Percentiles rank a stretch among this genome's conserved stretches.
Conservation (phyloP, 2,329 filamentous ascomycete species). For the Colletotrichum brevisporum region DNA sequence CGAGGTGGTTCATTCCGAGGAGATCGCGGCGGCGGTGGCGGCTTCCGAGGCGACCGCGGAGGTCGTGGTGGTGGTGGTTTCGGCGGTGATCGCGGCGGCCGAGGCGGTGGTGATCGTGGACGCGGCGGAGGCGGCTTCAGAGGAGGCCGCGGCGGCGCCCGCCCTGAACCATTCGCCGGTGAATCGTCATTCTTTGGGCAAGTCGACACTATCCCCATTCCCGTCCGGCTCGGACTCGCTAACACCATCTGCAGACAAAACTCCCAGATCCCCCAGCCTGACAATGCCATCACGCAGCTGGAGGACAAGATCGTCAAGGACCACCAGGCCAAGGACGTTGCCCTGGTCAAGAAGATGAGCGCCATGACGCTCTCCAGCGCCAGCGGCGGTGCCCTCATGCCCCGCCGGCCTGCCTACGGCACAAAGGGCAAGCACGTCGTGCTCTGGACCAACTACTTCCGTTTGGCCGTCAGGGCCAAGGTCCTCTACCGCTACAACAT, state of each 20-base stretch:
- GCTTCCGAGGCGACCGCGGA: slow-evolving; percentile 38
- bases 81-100: slow-evolving; percentile 31
- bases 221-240: slow-evolving; percentile 7
- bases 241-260: slow-evolving; percentile 24
- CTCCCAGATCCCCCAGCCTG: slow-evolving; percentile 42
- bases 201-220: slow-evolving; percentile 35
- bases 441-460: slow-evolving; percentile 71
- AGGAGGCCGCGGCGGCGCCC: slow-evolving; percentile 28
- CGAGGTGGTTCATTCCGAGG: slow-evolving; percentile 39
- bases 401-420: slow-evolving; percentile 66
- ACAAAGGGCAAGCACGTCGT: slow-evolving; percentile 56
- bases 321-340: slow-evolving; percentile 46
- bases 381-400: slow-evolving; percentile 45
- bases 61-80: slow-evolving; percentile 41
- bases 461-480: slow-evolving; percentile 54
- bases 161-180: slow-evolving; percentile 39
- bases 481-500: slow-evolving; percentile 63
- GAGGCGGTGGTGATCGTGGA: slow-evolving; percentile 35
- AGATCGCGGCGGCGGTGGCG: slow-evolving; percentile 35
- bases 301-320: slow-evolving; percentile 56
- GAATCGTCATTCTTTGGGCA: slow-evolving; percentile 37
- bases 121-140: slow-evolving; percentile 18
- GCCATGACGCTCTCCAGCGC: slow-evolving; percentile 48
- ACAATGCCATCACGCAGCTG: slow-evolving; percentile 50
- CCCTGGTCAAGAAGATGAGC: slow-evolving; percentile 54